Percentiles rank a stretch among this genome's conserved stretches.
Evolutionary conservation across 208 protist genomes (phyloP).

Genomic region (Trypanosoma rangeli): DNA sequence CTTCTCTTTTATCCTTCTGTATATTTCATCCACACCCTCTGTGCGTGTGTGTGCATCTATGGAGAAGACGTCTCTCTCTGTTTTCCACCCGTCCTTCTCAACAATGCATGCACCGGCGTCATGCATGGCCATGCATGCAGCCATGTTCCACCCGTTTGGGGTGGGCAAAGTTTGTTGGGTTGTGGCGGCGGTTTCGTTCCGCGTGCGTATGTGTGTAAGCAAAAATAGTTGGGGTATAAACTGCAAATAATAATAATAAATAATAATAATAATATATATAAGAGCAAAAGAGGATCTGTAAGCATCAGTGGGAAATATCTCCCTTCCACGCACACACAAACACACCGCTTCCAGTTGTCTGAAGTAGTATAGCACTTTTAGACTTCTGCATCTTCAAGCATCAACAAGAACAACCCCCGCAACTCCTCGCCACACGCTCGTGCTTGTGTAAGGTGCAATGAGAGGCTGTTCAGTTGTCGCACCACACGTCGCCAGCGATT

Average conservation of each 20-base stretch:
- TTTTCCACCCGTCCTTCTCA: too few species aligned
- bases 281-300: constrained; percentile 14
- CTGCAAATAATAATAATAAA: constrained; percentile 1
- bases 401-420: constrained; percentile 53
- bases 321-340: too few species aligned
- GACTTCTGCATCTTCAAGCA: constrained; percentile 53
- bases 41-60: not conserved
- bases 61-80: too few species aligned
- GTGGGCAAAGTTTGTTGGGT: too few species aligned
- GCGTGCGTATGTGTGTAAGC: too few species aligned
- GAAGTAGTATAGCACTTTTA: constrained; percentile 5
- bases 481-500: constrained; percentile 47
- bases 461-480: constrained; percentile 52
- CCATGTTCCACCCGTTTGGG: too few species aligned
- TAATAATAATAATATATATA: constrained; percentile 15
- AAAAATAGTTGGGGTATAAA: not conserved
- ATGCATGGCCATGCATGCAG: too few species aligned
- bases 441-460: constrained; percentile 36
- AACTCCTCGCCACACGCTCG: constrained; percentile 53
- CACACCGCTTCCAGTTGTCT: too few species aligned
- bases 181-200: too few species aligned
- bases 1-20: constrained; percentile 5
- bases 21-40: constrained; percentile 1
- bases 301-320: not conserved
- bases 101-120: too few species aligned